phyloP scores from a whole-genome alignment of 2,329 filamentous ascomycete genomes.

The Fusarium tricinctum region DNA sequence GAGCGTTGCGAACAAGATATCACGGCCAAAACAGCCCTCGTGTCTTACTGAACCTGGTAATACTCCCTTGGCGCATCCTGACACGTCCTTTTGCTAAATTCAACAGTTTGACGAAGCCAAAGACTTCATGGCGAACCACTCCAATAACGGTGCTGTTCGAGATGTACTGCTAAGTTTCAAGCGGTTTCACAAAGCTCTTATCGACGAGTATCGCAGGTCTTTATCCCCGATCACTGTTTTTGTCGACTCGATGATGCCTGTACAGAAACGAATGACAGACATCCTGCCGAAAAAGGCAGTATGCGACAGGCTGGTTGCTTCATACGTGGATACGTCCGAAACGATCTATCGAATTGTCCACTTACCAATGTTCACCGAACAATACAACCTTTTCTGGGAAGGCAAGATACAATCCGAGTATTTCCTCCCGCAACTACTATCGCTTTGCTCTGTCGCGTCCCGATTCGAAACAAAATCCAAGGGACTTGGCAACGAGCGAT shows the following conservation, averaged over 20 bases:
- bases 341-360: slow-evolving; percentile 68
- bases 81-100: slow-evolving; percentile 19
- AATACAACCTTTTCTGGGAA: slow-evolving; percentile 68
- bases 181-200: slow-evolving; percentile 63
- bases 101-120: slow-evolving; percentile 67
- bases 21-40: slow-evolving; percentile 68
- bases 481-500: slow-evolving; percentile 65
- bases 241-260: slow-evolving; percentile 70
- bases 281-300: slow-evolving; percentile 65
- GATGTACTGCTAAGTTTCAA: slow-evolving; percentile 62
- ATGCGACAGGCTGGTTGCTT: slow-evolving; percentile 65
- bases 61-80: slow-evolving; percentile 32
- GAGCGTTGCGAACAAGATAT: slow-evolving; percentile 62
- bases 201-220: slow-evolving; percentile 62
- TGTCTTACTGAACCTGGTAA: slow-evolving; percentile 67
- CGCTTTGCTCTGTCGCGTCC: slow-evolving; percentile 67
- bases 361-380: slow-evolving; percentile 64
- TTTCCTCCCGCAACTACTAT: slow-evolving; percentile 68
- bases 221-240: slow-evolving; percentile 68
- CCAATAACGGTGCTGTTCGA: slow-evolving; percentile 57
- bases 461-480: slow-evolving; percentile 66
- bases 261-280: slow-evolving; percentile 70
- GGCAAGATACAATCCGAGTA: slow-evolving; percentile 61
- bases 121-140: slow-evolving; percentile 62
- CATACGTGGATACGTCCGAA: slow-evolving; percentile 66